Conservation (phyloP, 169 alveolate species). For the Cryptosporidium andersoni region DNA sequence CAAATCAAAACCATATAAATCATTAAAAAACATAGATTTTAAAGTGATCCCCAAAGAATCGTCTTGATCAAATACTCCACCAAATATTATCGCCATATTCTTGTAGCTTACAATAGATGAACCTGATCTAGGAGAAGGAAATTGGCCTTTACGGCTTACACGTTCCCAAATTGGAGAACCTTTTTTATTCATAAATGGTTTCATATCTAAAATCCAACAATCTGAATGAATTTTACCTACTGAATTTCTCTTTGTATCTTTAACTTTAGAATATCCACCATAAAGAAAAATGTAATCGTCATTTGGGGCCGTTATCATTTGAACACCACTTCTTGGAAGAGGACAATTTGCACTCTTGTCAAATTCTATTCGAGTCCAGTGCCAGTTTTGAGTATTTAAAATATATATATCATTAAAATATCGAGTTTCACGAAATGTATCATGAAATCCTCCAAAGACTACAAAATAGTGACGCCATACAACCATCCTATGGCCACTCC, state of each 20-base stretch:
- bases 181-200: slow-evolving; percentile 59
- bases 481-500: slow-evolving; percentile 92
- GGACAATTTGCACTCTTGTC: slow-evolving; percentile 38
- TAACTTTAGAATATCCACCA: slow-evolving; percentile 89
- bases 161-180: slow-evolving; percentile 58
- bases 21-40: slow-evolving; percentile 80
- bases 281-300: slow-evolving; percentile 77
- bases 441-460: slow-evolving; percentile 91
- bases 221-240: slow-evolving; percentile 83
- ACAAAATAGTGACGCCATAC: slow-evolving; percentile 86
- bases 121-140: slow-evolving; percentile 78
- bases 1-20: slow-evolving; percentile 78
- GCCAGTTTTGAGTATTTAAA: slow-evolving; percentile 36
- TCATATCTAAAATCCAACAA: slow-evolving; percentile 86
- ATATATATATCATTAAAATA: slow-evolving; percentile 87
- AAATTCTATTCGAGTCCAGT: slow-evolving; percentile 58
- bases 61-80: slow-evolving; percentile 88
- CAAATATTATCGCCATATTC: slow-evolving; percentile 81
- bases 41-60: slow-evolving; percentile 80
- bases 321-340: slow-evolving; percentile 69
- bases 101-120: slow-evolving; percentile 79
- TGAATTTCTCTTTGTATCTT: slow-evolving; percentile 82
- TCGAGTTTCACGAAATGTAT: slow-evolving; percentile 81
- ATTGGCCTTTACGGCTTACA: slow-evolving; percentile 33
- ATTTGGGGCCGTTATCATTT: slow-evolving; percentile 37